Percentiles rank a stretch among this genome's conserved stretches.
Conservation (phyloP, 2,329 filamentous ascomycete species). For the Trichoderma simmonsii region DNA sequence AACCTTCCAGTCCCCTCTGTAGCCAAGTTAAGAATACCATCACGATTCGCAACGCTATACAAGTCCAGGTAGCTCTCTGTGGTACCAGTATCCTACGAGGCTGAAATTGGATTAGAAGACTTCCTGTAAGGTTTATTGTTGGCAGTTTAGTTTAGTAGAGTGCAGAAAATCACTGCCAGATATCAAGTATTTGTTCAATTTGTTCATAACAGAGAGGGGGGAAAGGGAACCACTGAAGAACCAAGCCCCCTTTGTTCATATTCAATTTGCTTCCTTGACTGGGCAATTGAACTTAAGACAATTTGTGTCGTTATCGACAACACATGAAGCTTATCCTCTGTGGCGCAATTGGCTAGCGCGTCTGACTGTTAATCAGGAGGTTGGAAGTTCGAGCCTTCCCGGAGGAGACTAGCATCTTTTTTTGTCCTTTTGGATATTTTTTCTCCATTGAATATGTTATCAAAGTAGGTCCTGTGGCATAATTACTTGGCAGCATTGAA, state of each 20-base stretch:
- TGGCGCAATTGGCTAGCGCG: conserved; percentile 57
- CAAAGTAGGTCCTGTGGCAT: too few relatives aligned
- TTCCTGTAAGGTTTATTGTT: not conserved
- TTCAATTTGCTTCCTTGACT: not conserved
- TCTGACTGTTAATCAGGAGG: conserved; percentile 51
- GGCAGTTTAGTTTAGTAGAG: not conserved
- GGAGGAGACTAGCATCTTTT: conserved; percentile 14
- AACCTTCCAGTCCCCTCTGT: not conserved
- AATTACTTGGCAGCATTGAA: not conserved
- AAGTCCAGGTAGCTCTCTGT: not conserved
- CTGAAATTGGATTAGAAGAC: not conserved
- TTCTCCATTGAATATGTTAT: not conserved
- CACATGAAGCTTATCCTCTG: conserved; percentile 26
- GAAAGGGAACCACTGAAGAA: not conserved
- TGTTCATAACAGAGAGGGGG: not conserved
- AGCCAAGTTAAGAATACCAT: not conserved
- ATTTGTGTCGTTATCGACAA: not conserved
- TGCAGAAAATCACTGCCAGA: not conserved
- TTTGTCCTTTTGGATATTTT: not conserved
- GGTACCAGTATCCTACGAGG: not conserved
- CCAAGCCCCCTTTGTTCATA: not conserved
- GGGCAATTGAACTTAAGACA: not conserved
- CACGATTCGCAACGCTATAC: not conserved
- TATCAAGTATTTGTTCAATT: not conserved
- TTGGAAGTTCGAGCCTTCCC: conserved; percentile 23